Evolutionary conservation across 2,329 filamentous ascomycete species (phyloP).

Genomic region (Fusarium palustre): DNA sequence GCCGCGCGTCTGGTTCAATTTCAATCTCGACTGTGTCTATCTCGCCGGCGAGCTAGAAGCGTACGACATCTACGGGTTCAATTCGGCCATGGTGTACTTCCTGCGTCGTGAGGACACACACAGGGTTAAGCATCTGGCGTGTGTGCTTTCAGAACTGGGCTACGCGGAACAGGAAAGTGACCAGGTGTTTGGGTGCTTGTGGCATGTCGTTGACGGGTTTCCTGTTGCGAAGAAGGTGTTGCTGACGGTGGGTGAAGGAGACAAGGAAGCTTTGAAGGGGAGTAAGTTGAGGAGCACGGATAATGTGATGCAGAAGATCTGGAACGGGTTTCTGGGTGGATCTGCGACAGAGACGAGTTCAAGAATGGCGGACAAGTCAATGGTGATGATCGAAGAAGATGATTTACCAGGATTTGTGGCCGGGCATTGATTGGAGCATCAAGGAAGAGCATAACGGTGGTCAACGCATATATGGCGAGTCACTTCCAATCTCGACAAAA

Average conservation of each 20-base stretch:
- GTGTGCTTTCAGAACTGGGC: conserved; percentile 58
- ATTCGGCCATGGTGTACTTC: conserved; percentile 63
- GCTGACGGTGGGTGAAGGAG: conserved; percentile 56
- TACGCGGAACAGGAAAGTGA: conserved; percentile 58
- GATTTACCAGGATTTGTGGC: conserved; percentile 53
- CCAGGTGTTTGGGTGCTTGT: conserved; percentile 61
- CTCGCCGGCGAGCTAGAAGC: conserved; percentile 62
- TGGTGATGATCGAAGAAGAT: conserved; percentile 58
- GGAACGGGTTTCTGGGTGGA: conserved; percentile 60
- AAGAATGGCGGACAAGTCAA: conserved; percentile 57
- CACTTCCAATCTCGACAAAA: too few relatives aligned
- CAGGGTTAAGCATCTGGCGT: conserved; percentile 59
- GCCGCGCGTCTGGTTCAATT: conserved; percentile 62
- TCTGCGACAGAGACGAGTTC: conserved; percentile 54
- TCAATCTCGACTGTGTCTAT: conserved; percentile 59
- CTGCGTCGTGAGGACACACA: conserved; percentile 56
- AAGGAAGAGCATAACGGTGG: not conserved
- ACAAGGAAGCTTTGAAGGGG: conserved; percentile 50
- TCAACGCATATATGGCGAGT: too few relatives aligned
- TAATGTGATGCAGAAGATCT: conserved; percentile 61
- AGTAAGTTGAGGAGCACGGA: conserved; percentile 49
- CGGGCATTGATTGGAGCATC: conserved; percentile 21
- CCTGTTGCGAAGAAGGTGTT: conserved; percentile 52
- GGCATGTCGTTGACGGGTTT: conserved; percentile 62
- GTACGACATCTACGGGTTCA: conserved; percentile 60